These are phyloP conservation scores for Trichaptum fuscoviolaceum DNA, from an alignment of 768 basidiomycete genomes.

Conservation along the genomic window DNA sequence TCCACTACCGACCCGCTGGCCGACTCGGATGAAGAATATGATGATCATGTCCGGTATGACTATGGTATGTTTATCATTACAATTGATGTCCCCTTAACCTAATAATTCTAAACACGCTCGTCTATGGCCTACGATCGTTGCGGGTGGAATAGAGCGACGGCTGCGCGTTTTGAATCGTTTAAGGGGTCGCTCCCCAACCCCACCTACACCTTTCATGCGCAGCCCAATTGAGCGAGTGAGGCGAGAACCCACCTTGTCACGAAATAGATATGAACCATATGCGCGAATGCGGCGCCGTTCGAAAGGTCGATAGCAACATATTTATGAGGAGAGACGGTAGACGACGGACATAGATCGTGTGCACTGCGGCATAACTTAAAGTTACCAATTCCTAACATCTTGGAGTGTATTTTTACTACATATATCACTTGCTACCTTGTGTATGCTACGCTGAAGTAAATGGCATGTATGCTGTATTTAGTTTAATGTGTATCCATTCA, in stretches of 20 bases:
- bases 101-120: not conserved
- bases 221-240: not conserved
- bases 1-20: slow-evolving; percentile 63
- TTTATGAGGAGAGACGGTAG: not conserved
- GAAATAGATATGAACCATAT: not conserved
- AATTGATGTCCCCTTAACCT: not conserved
- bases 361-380: not conserved
- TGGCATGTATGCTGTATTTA: not conserved
- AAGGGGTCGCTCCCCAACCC: slow-evolving; percentile 1
- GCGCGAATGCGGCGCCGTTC: not conserved
- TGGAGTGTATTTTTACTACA: not conserved
- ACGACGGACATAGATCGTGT: not conserved
- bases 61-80: slow-evolving; percentile 44
- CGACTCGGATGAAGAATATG: slow-evolving; percentile 72
- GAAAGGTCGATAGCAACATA: not conserved
- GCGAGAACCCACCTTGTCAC: not conserved
- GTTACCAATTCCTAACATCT: not conserved
- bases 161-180: slow-evolving; percentile 3
- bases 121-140: not conserved
- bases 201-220: not conserved
- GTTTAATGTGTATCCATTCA: not conserved
- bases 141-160: not conserved
- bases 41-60: slow-evolving; percentile 60
- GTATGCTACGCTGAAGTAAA: not conserved
- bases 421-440: not conserved